Percentiles rank a stretch among this genome's conserved stretches.
phyloP scores from a whole-genome alignment of 2,329 filamentous ascomycete species.

The Curvularia verruculosa region DNA sequence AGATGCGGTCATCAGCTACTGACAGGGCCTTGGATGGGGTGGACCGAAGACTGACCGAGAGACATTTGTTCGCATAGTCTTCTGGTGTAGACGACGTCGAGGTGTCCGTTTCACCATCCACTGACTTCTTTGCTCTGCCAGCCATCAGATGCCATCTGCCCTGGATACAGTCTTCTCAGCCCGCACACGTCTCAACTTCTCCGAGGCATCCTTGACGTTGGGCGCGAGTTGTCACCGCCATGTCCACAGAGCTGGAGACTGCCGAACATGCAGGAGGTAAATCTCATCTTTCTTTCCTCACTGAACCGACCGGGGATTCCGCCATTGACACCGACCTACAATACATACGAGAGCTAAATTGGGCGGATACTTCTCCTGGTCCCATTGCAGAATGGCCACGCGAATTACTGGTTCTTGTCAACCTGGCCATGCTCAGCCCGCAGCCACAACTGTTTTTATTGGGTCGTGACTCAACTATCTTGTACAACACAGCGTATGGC shows the following conservation, averaged over 20 bases:
- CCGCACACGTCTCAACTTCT: neutral
- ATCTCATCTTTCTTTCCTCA: slow-evolving; percentile 7
- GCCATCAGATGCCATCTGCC: slow-evolving; percentile 1
- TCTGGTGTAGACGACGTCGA: neutral
- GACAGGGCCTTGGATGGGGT: neutral
- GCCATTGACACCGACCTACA: slow-evolving; percentile 4
- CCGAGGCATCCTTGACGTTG: neutral
- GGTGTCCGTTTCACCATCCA: neutral
- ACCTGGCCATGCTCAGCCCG: slow-evolving; percentile 4
- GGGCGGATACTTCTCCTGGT: slow-evolving; percentile 5
- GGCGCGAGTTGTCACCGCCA: neutral
- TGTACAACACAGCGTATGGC: slow-evolving; percentile 10
- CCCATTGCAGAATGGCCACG: slow-evolving; percentile 8
- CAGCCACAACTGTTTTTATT: slow-evolving; percentile 6
- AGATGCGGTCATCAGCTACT: neutral
- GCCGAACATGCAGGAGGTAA: neutral
- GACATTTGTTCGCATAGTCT: slow-evolving; percentile 2
- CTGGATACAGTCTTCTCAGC: neutral
- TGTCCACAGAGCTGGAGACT: slow-evolving; percentile 3
- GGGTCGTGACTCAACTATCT: slow-evolving; percentile 3
- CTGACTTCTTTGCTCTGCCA: neutral
- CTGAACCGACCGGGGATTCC: slow-evolving; percentile 4
- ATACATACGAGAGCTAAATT: slow-evolving; percentile 6
- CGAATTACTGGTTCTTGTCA: slow-evolving; percentile 7
- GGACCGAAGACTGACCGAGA: slow-evolving; percentile 4